Evolutionary conservation across 257 asterid species (phyloP).

Genomic region (Paraleonurus japonicus): DNA sequence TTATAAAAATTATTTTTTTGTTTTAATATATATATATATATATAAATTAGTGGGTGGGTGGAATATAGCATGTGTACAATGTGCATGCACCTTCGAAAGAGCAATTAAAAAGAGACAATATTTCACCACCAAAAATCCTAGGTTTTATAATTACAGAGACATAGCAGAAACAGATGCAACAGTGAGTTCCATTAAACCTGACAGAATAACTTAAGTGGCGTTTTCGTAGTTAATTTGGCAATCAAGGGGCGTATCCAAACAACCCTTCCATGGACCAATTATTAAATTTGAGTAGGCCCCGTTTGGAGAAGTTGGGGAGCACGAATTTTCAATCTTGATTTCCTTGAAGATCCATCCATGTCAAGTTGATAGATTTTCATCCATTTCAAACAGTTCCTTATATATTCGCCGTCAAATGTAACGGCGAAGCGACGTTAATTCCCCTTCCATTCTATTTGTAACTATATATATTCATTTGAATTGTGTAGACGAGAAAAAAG

Average conservation of each 20-base stretch:
- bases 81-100: neutral
- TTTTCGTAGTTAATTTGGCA: conserved; percentile 14
- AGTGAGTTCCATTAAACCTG: conserved; percentile 8
- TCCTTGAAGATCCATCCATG: conserved; percentile 25
- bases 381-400: conserved; percentile 21
- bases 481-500: neutral
- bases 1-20: too few species aligned
- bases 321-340: conserved; percentile 13
- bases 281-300: conserved; percentile 31
- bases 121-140: conserved; percentile 9
- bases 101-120: neutral
- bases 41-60: neutral
- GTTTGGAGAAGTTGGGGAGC: conserved; percentile 29
- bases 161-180: conserved; percentile 3
- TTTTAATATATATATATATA: too few species aligned
- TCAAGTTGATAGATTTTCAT: conserved; percentile 25
- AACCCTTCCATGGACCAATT: conserved; percentile 16
- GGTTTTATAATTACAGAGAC: neutral
- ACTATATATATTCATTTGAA: neutral
- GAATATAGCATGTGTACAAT: neutral
- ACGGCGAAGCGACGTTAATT: conserved; percentile 40
- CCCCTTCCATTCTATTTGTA: neutral
- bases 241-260: conserved; percentile 15
- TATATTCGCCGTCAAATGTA: conserved; percentile 41
- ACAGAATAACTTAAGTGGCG: conserved; percentile 12